A percentile compares a stretch with the other conserved stretches of the same genome.
Conservation (phyloP, 805 yeast species). For the Tetrapisispora fleetii region DNA sequence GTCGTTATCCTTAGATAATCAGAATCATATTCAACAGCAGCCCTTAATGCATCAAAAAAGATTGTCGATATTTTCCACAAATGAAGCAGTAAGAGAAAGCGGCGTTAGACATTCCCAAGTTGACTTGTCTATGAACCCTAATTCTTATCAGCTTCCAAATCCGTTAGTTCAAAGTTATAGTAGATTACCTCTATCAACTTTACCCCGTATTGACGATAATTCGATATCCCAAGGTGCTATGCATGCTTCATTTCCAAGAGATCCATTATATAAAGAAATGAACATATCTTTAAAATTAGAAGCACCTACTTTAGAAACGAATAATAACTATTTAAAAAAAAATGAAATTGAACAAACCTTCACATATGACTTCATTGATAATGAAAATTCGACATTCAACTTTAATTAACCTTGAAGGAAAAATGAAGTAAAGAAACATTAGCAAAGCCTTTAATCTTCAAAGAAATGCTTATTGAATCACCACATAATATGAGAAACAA, state of each 20-base stretch:
- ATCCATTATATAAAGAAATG: no score
- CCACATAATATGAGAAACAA: neutral
- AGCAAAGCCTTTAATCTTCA: neutral
- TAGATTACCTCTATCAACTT: neutral
- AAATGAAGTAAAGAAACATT: neutral
- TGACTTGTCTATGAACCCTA: neutral
- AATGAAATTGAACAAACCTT: neutral
- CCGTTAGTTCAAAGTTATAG: neutral
- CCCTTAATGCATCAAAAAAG: neutral
- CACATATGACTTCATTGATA: neutral
- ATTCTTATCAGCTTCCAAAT: neutral
- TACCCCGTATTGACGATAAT: neutral
- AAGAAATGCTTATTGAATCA: neutral
- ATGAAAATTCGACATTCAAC: conserved; percentile 1
- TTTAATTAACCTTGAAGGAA: neutral
- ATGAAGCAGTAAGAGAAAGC: neutral
- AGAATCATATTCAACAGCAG: neutral
- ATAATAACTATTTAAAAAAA: neutral
- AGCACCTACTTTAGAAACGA: neutral
- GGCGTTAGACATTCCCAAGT: neutral
- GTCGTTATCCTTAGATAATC: neutral
- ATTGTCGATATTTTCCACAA: neutral
- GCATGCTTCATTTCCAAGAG: neutral
- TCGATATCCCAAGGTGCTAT: neutral
- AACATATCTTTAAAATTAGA: neutral